phyloP scores from a whole-genome alignment of 2,329 filamentous ascomycete species.

The Cladophialophora carrionii region DNA sequence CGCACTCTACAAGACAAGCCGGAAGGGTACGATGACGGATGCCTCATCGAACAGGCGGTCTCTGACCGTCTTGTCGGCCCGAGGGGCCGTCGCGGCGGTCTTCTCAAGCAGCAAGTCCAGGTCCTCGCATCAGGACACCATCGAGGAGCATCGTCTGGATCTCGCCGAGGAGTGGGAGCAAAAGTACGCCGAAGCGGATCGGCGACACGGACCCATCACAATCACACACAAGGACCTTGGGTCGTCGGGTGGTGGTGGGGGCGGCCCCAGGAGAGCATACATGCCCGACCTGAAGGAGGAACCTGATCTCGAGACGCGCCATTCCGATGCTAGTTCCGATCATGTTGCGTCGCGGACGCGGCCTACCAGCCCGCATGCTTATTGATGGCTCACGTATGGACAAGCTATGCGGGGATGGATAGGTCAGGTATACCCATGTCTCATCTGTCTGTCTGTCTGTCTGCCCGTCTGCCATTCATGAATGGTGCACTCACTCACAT shows the following conservation, averaged over 20 bases:
- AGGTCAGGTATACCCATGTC: too few relatives aligned
- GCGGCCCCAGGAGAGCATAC: background rate
- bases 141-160: constrained; percentile 1
- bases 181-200: background rate
- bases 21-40: background rate
- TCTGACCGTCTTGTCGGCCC: background rate
- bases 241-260: background rate
- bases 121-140: background rate
- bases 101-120: background rate
- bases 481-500: too few relatives aligned
- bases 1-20: constrained; percentile 1
- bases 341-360: background rate
- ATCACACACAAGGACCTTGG: background rate
- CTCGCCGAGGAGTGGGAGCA: constrained; percentile 1
- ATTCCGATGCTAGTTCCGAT: background rate
- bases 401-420: too few relatives aligned
- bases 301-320: background rate
- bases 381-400: background rate
- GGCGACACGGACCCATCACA: background rate
- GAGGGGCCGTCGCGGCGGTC: background rate
- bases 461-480: too few relatives aligned
- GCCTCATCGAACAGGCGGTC: background rate
- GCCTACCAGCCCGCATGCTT: background rate
- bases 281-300: background rate
- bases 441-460: too few relatives aligned